Conservation (phyloP, 257 asterid genomes). For the Apocynum venetum region DNA sequence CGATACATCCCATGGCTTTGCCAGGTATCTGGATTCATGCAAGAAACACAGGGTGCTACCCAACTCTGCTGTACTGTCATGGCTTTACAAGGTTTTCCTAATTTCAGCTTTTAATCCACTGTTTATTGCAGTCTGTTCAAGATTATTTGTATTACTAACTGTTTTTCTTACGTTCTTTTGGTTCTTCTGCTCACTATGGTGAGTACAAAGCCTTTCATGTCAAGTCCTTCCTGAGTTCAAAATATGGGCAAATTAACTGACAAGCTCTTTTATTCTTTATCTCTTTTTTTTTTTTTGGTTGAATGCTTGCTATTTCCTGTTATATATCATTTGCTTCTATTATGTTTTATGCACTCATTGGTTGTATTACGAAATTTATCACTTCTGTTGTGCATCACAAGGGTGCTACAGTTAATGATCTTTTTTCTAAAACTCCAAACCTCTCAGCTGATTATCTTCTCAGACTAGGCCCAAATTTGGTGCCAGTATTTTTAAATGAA, state of each 20-base stretch:
- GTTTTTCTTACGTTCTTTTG: background rate
- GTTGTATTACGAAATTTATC: background rate
- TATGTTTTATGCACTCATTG: background rate
- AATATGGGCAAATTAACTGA: background rate
- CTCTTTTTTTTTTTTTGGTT: background rate
- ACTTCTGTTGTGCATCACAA: background rate
- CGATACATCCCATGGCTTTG: background rate
- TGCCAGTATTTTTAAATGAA: background rate
- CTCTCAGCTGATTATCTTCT: background rate
- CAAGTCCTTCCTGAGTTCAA: background rate
- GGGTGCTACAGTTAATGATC: background rate
- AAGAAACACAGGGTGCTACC: slow-evolving; percentile 17
- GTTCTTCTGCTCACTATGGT: background rate
- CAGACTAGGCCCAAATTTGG: background rate
- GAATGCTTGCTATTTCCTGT: background rate
- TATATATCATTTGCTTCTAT: background rate
- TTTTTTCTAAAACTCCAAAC: background rate
- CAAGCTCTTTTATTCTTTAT: background rate
- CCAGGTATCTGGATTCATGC: slow-evolving; percentile 30
- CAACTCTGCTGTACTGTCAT: slow-evolving; percentile 17
- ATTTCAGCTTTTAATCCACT: background rate
- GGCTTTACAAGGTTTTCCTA: slow-evolving; percentile 26
- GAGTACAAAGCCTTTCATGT: background rate
- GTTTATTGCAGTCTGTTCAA: background rate
- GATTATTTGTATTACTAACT: background rate